Evolutionary conservation across 139 green algal genomes (phyloP).

Genomic region (Coccomyxa sp.): DNA sequence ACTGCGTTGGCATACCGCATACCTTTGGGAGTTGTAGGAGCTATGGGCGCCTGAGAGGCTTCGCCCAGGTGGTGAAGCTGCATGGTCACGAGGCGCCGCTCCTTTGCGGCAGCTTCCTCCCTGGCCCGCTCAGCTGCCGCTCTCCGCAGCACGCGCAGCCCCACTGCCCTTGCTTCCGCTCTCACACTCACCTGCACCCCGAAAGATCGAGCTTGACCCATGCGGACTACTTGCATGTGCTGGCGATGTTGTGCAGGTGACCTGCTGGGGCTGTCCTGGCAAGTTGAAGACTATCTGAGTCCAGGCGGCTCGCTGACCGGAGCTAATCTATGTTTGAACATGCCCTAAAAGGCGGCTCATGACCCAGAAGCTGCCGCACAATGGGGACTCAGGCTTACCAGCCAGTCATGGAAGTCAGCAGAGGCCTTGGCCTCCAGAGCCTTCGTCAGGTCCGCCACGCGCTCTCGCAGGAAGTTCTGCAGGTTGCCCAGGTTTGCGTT

Average conservation of each 20-base stretch:
- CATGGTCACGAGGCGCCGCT: conserved; percentile 45
- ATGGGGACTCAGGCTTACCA: conserved; percentile 32
- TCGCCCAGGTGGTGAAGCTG: conserved; percentile 4
- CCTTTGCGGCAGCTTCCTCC: conserved; percentile 44
- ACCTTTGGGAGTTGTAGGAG: background rate
- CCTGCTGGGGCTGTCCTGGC: background rate
- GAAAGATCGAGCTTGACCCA: too few relatives aligned
- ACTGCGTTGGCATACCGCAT: too few relatives aligned
- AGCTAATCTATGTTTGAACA: too few relatives aligned
- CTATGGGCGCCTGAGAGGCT: background rate
- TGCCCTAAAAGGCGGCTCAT: too few relatives aligned
- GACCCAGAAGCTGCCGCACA: too few relatives aligned
- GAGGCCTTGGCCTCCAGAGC: conserved; percentile 53
- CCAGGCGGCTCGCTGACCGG: too few relatives aligned
- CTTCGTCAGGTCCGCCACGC: conserved; percentile 36
- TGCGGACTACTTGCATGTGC: background rate
- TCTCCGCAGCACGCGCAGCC: conserved; percentile 51
- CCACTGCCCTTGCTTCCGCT: conserved; percentile 46
- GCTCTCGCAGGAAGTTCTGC: background rate
- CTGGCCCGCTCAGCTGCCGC: conserved; percentile 43
- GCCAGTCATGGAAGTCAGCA: conserved; percentile 71
- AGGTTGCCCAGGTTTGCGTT: background rate
- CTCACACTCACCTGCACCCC: conserved; percentile 26
- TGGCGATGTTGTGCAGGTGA: background rate
- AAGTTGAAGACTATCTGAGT: too few relatives aligned